Evolutionary conservation across 2,329 filamentous ascomycete species (phyloP).

Genomic region (Tolypocladium amazonense): DNA sequence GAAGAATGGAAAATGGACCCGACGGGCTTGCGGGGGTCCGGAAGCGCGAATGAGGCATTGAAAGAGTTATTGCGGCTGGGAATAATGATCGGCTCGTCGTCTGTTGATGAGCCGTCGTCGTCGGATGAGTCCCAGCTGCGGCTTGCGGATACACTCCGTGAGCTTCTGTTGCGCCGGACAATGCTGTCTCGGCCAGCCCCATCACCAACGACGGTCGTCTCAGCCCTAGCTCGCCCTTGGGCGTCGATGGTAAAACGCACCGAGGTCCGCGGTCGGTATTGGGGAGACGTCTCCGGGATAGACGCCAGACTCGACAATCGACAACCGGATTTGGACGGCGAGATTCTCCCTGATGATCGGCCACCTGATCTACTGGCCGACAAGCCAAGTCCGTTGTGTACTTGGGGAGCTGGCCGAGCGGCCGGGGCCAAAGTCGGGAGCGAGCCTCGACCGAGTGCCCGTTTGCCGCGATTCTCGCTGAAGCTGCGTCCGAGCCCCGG

Average conservation of each 20-base stretch:
- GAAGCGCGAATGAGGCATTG: constrained; percentile 42
- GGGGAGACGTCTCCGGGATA: constrained; percentile 41
- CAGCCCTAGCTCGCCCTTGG: constrained; percentile 47
- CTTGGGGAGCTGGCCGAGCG: constrained; percentile 22
- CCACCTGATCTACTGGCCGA: constrained; percentile 22
- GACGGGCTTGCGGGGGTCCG: constrained; percentile 39
- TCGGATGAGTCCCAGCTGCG: constrained; percentile 36
- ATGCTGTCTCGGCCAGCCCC: constrained; percentile 14
- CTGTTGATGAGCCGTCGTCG: constrained; percentile 46
- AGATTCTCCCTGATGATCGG: constrained; percentile 36
- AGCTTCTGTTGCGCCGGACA: constrained; percentile 17
- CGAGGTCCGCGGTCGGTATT: constrained; percentile 37
- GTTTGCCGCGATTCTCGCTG: constrained; percentile 42
- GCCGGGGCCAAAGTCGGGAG: constrained; percentile 39
- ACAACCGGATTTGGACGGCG: constrained; percentile 41
- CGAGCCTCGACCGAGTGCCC: constrained; percentile 24
- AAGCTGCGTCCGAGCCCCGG: constrained; percentile 43
- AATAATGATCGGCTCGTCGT: constrained; percentile 56
- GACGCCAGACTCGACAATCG: constrained; percentile 42
- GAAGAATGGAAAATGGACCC: constrained; percentile 36
- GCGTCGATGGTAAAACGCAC: constrained; percentile 55
- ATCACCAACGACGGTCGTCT: constrained; percentile 34
- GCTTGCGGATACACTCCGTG: constrained; percentile 16
- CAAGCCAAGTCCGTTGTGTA: constrained; percentile 17
- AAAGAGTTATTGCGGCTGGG: constrained; percentile 48